These are phyloP conservation scores for Effrenium voratum DNA, from an alignment of 73 alveolate species.

Conservation along the genomic window DNA sequence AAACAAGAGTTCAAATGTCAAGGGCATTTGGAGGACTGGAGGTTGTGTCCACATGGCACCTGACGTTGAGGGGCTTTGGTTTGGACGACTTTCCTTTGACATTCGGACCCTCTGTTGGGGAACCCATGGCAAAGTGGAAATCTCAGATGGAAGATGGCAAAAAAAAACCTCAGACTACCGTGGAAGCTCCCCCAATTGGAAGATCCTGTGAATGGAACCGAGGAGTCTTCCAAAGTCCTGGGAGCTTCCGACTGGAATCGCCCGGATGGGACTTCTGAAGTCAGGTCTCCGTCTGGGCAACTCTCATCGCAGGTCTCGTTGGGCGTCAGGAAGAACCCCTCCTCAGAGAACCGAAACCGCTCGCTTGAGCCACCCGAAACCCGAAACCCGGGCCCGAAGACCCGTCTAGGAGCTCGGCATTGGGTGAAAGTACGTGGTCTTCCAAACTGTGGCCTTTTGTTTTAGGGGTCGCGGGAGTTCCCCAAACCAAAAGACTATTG, in stretches of 20 bases:
- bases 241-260: not conserved
- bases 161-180: not conserved
- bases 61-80: too few relatives aligned
- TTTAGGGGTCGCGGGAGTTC: not conserved
- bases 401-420: not conserved
- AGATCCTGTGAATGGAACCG: not conserved
- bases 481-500: not conserved
- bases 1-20: too few relatives aligned
- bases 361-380: not conserved
- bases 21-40: too few relatives aligned
- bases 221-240: not conserved
- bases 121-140: not conserved
- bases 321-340: slow-evolving; percentile 79
- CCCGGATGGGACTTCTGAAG: not conserved
- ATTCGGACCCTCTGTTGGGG: too few relatives aligned
- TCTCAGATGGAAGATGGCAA: not conserved
- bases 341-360: not conserved
- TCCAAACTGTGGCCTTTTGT: not conserved
- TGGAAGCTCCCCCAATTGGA: not conserved
- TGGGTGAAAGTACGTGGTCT: not conserved
- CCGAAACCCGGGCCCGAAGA: not conserved
- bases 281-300: slow-evolving; percentile 58
- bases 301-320: slow-evolving; percentile 37
- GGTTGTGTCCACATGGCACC: too few relatives aligned
- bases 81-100: too few relatives aligned